Evolutionary conservation across 2,329 filamentous ascomycete genomes (phyloP).

Genomic region (Aureobasidium sp.): DNA sequence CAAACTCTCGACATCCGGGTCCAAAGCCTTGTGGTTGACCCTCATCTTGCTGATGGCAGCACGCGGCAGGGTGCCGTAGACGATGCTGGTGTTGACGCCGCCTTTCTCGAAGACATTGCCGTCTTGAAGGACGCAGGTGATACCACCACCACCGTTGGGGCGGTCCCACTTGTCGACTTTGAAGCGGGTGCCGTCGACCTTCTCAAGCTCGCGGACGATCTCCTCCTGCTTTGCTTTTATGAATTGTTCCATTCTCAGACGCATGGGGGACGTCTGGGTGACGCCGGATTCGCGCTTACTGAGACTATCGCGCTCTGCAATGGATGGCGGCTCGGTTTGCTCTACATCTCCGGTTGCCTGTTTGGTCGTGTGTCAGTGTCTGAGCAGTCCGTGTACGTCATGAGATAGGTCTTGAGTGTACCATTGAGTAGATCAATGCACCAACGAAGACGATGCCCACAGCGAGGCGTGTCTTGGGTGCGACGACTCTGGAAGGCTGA

Average conservation of each 20-base stretch:
- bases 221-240: constrained; percentile 87
- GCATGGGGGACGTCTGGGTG: constrained; percentile 79
- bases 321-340: constrained; percentile 55
- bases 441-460: constrained; percentile 47
- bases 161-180: constrained; percentile 79
- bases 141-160: constrained; percentile 83
- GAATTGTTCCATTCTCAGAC: constrained; percentile 92
- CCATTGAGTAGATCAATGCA: constrained; percentile 54
- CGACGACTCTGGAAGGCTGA: constrained; percentile 24
- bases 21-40: constrained; percentile 86
- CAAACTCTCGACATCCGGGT: constrained; percentile 68
- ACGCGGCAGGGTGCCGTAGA: constrained; percentile 84
- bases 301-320: constrained; percentile 78
- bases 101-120: constrained; percentile 97
- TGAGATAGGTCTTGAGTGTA: constrained; percentile 27
- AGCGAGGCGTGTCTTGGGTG: constrained; percentile 38
- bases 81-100: constrained; percentile 88
- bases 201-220: constrained; percentile 77
- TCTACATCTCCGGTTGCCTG: constrained; percentile 35
- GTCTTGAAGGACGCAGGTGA: constrained; percentile 90
- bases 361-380: neutral
- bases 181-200: constrained; percentile 78
- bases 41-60: constrained; percentile 89
- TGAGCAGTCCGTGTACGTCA: neutral
- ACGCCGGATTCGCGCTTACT: constrained; percentile 73